Percentiles rank a stretch among this genome's conserved stretches.
These are phyloP conservation scores for Pilasporangium apinafurcum DNA, from an alignment of 352 stramenopile genomes.

Conservation along the genomic window DNA sequence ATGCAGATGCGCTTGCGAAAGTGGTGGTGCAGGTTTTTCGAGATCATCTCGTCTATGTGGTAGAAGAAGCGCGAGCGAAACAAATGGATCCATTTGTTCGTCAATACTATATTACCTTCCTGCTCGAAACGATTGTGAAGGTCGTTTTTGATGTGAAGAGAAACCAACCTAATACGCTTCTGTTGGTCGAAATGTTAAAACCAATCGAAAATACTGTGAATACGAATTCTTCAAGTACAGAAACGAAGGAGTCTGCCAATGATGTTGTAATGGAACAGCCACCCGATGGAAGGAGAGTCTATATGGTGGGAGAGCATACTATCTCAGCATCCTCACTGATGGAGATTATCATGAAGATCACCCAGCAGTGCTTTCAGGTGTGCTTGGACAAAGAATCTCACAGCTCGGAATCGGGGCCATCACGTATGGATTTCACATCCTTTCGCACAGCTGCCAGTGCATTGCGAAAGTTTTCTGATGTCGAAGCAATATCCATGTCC, in stretches of 20 bases:
- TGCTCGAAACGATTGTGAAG: conserved; percentile 71
- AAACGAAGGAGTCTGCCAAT: conserved; percentile 1
- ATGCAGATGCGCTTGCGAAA: conserved; percentile 43
- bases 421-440: conserved; percentile 58
- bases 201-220: conserved; percentile 17
- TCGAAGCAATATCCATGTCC: conserved; percentile 56
- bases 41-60: conserved; percentile 43
- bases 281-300: conserved; percentile 3
- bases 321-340: conserved; percentile 26
- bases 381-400: conserved; percentile 4
- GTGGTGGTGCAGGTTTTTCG: conserved; percentile 39
- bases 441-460: conserved; percentile 59
- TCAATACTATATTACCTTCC: conserved; percentile 73
- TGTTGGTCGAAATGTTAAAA: conserved; percentile 61
- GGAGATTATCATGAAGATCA: conserved; percentile 48
- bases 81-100: conserved; percentile 54
- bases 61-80: conserved; percentile 24
- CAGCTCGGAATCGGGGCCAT: conserved; percentile 5
- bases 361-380: conserved; percentile 16
- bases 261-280: conserved; percentile 24
- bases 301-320: conserved; percentile 8
- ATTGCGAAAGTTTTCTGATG: conserved; percentile 57
- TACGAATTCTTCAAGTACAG: not conserved
- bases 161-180: conserved; percentile 66
- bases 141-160: conserved; percentile 75